phyloP scores from a whole-genome alignment of 768 basidiomycete genomes.

The Leccinum aurantiacum region DNA sequence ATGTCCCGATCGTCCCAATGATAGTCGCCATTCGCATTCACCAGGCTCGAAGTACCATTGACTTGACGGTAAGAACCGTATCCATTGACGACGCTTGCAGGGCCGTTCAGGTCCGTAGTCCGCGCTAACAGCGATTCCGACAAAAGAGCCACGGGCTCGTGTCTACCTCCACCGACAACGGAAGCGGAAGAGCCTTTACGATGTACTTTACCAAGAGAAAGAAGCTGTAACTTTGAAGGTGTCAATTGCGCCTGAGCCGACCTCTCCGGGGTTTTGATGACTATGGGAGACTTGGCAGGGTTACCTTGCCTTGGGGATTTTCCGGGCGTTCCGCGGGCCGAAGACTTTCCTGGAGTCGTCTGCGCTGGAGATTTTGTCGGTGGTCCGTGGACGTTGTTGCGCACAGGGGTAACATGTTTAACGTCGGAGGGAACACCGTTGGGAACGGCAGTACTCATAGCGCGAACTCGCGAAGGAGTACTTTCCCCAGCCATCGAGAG shows the following conservation, averaged over 20 bases:
- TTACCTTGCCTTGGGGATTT: conserved; percentile 23
- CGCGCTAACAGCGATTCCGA: conserved; percentile 20
- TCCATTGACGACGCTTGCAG: conserved; percentile 23
- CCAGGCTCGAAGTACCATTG: conserved; percentile 24
- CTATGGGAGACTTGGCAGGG: conserved; percentile 26
- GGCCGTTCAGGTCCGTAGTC: conserved; percentile 11
- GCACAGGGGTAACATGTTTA: conserved; percentile 19
- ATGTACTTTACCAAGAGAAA: conserved; percentile 18
- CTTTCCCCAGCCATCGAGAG: conserved; percentile 25
- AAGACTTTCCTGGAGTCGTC: conserved; percentile 21
- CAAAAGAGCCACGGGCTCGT: conserved; percentile 14
- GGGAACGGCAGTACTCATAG: conserved; percentile 19
- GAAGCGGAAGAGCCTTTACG: conserved; percentile 26
- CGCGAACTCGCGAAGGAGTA: conserved; percentile 15
- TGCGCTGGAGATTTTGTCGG: conserved; percentile 17
- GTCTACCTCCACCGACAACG: conserved; percentile 16
- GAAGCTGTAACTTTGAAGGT: conserved; percentile 17
- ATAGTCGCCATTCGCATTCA: conserved; percentile 22
- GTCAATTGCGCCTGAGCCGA: conserved; percentile 22
- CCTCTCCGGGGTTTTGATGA: conserved; percentile 22
- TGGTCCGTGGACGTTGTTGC: conserved; percentile 16
- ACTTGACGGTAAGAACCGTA: conserved; percentile 20
- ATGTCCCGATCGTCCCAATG: conserved; percentile 42
- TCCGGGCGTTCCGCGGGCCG: conserved; percentile 16
- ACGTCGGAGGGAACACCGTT: neutral